Conservation (phyloP, 1,284 basidiomycete genomes). For the Gomphus bonarii region DNA sequence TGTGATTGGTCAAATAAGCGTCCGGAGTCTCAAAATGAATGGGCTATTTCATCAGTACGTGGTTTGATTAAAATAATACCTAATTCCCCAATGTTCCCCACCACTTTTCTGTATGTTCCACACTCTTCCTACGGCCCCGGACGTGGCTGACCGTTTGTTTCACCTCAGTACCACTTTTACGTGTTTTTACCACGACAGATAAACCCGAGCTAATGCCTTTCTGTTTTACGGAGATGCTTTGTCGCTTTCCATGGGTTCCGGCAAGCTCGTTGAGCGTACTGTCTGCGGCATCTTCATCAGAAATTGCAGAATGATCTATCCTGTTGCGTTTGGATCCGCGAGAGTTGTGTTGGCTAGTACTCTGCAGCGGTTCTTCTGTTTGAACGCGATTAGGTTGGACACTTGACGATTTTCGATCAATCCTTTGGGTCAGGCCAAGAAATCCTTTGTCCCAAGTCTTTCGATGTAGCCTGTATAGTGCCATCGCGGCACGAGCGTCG, state of each 20-base stretch:
- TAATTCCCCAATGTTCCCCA: constrained; percentile 7
- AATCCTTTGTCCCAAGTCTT: constrained; percentile 69
- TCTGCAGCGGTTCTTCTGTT: not conserved
- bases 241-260: constrained; percentile 11
- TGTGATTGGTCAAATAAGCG: not conserved
- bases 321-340: constrained; percentile 19
- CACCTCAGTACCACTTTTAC: not conserved
- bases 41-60: not conserved
- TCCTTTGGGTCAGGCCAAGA: constrained; percentile 21
- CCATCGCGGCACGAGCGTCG: constrained; percentile 95
- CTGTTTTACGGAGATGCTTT: constrained; percentile 4
- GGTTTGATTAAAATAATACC: not conserved
- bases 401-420: constrained; percentile 2
- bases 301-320: not conserved
- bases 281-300: constrained; percentile 8
- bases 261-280: constrained; percentile 16
- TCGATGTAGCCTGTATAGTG: constrained; percentile 82
- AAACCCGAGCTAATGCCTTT: constrained; percentile 67
- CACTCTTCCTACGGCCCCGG: not conserved
- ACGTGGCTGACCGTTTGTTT: not conserved
- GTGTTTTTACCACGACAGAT: constrained; percentile 43
- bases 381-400: not conserved
- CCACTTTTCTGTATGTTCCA: not conserved
- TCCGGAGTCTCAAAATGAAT: not conserved
- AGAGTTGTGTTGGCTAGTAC: not conserved